Evolutionary conservation across 2,329 filamentous ascomycete species (phyloP).

Genomic region (Exserohilum turcica): DNA sequence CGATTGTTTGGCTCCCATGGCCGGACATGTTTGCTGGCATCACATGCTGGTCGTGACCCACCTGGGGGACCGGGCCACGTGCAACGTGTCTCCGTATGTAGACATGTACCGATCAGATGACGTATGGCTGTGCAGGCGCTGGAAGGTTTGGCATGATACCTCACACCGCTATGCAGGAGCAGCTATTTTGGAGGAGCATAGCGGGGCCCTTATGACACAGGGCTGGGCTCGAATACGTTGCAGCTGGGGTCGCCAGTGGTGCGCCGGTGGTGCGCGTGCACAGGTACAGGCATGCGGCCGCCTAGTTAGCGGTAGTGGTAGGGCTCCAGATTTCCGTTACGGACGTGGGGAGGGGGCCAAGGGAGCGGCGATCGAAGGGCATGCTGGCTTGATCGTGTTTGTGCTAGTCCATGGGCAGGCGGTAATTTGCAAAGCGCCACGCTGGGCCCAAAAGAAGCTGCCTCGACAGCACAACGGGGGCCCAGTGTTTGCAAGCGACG

Average conservation of each 20-base stretch:
- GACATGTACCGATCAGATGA: conserved; percentile 13
- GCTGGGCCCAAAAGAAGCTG: conserved; percentile 18
- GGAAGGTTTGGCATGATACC: conserved; percentile 3
- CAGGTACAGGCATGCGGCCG: too few relatives aligned
- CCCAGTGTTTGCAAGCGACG: conserved; percentile 12
- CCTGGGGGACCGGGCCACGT: conserved; percentile 16
- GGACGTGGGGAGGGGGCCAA: conserved; percentile 12
- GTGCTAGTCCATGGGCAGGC: conserved; percentile 19
- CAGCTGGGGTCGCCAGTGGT: conserved; percentile 7
- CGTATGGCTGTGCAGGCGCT: conserved; percentile 13
- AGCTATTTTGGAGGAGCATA: conserved; percentile 13
- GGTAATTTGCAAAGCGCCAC: conserved; percentile 17
- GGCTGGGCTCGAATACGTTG: conserved; percentile 7
- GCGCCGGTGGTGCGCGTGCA: conserved; percentile 11
- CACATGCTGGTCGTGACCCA: conserved; percentile 14
- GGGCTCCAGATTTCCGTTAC: conserved; percentile 15
- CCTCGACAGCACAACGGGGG: conserved; percentile 13
- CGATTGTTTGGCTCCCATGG: conserved; percentile 2
- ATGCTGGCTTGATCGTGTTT: conserved; percentile 16
- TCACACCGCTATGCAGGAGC: conserved; percentile 20
- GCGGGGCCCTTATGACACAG: not conserved
- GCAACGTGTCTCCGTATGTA: conserved; percentile 25
- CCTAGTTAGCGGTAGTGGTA: too few relatives aligned
- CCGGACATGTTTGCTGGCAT: conserved; percentile 17
- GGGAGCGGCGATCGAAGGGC: conserved; percentile 17